Evolutionary conservation across 2,329 filamentous ascomycete genomes (phyloP).

Genomic region (Didymella sp.): DNA sequence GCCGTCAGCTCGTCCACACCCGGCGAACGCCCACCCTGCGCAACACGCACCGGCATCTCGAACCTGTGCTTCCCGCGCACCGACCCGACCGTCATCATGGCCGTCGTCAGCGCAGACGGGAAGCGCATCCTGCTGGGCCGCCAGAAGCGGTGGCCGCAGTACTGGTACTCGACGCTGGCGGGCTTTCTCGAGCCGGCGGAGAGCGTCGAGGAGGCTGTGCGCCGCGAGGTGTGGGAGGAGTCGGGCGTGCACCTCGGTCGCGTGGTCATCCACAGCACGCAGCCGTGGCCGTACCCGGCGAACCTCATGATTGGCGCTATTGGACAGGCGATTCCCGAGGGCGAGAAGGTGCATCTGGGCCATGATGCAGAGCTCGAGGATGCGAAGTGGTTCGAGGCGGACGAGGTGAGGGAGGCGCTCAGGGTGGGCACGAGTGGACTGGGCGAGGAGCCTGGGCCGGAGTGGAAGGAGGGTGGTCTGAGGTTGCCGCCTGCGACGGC

Average conservation of each 20-base stretch:
- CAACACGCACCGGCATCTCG: slow-evolving; percentile 81
- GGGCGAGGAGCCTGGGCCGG: slow-evolving; percentile 67
- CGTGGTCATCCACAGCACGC: slow-evolving; percentile 60
- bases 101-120: slow-evolving; percentile 82
- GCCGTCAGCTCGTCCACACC: slow-evolving; percentile 45
- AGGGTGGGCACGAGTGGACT: slow-evolving; percentile 70
- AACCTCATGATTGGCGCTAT: slow-evolving; percentile 71
- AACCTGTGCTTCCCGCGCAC: slow-evolving; percentile 93
- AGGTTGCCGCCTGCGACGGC: slow-evolving; percentile 84
- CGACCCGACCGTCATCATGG: slow-evolving; percentile 94
- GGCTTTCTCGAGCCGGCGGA: slow-evolving; percentile 61
- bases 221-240: slow-evolving; percentile 61
- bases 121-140: slow-evolving; percentile 82
- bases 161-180: slow-evolving; percentile 87
- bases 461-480: slow-evolving; percentile 77
- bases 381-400: slow-evolving; percentile 85
- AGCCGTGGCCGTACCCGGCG: slow-evolving; percentile 62
- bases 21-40: slow-evolving; percentile 71
- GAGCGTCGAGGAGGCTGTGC: slow-evolving; percentile 59
- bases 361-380: slow-evolving; percentile 92
- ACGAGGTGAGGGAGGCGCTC: slow-evolving; percentile 80
- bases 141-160: slow-evolving; percentile 78
- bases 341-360: slow-evolving; percentile 80
- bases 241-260: slow-evolving; percentile 56
- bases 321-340: slow-evolving; percentile 79